A percentile compares a stretch with the other conserved stretches of the same genome.
These are phyloP conservation scores for Senna tora DNA, from an alignment of 306 rosid species.

Conservation along the genomic window DNA sequence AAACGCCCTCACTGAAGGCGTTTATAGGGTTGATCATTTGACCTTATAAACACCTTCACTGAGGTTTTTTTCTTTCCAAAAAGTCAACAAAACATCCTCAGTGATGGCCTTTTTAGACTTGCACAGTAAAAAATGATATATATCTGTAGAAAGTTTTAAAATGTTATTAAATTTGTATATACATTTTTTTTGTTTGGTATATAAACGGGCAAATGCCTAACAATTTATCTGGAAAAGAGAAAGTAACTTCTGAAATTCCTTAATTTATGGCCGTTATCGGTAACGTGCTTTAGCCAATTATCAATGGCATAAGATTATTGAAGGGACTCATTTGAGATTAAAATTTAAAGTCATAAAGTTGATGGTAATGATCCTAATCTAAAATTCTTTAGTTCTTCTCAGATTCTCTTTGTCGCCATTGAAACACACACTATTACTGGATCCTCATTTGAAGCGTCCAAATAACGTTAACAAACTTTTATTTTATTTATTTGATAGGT, in stretches of 20 bases:
- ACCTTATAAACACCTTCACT: no score
- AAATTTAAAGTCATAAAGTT: background rate
- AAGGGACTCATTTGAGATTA: background rate
- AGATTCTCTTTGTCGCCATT: constrained; percentile 26
- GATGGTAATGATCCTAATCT: background rate
- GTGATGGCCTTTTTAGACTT: no score
- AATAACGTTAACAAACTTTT: background rate
- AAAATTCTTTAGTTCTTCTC: background rate
- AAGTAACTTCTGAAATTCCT: background rate
- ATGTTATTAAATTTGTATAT: no score
- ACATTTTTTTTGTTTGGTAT: no score
- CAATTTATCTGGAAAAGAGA: no score
- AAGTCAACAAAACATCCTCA: no score
- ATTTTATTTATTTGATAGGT: background rate
- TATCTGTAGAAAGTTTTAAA: no score
- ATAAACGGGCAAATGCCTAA: no score
- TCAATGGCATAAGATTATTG: constrained; percentile 6
- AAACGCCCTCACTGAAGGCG: no score
- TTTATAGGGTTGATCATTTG: no score
- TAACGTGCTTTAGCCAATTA: background rate
- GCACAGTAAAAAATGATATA: no score
- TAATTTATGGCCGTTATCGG: background rate
- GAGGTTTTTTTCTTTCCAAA: no score
- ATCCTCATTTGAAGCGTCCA: background rate
- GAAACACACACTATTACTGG: background rate